These are phyloP conservation scores for Chamaecrista fasciculata DNA, from an alignment of 306 rosid species.

Conservation along the genomic window DNA sequence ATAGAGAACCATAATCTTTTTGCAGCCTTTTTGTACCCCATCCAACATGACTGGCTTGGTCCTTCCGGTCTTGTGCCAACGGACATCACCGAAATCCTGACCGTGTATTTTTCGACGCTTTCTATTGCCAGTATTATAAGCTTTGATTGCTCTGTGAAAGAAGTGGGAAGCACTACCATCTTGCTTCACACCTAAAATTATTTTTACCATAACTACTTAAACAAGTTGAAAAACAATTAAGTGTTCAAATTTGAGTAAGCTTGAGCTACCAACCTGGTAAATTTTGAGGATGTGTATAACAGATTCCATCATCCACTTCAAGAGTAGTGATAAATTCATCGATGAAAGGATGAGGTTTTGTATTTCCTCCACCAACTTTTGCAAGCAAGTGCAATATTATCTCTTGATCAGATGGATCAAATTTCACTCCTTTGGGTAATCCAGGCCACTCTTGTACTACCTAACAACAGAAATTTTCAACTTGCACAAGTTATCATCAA, in stretches of 20 bases:
- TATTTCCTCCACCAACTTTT: conserved; percentile 50
- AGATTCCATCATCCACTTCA: conserved; percentile 66
- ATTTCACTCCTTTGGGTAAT: conserved; percentile 89
- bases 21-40: conserved; percentile 68
- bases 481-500: neutral
- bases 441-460: conserved; percentile 87
- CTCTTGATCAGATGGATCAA: conserved; percentile 88
- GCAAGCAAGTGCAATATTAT: conserved; percentile 73
- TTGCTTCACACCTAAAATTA: conserved; percentile 60
- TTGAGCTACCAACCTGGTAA: conserved; percentile 58
- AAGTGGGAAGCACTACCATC: conserved; percentile 78
- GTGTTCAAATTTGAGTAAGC: neutral
- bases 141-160: conserved; percentile 84
- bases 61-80: conserved; percentile 93
- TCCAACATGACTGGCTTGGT: conserved; percentile 70
- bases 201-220: neutral
- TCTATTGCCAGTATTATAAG: conserved; percentile 74
- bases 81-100: conserved; percentile 68
- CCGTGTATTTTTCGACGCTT: conserved; percentile 71
- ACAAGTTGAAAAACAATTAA: conserved; percentile 9
- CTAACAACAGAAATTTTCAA: conserved; percentile 39
- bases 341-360: conserved; percentile 70
- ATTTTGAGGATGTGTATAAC: conserved; percentile 74
- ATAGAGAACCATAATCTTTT: conserved; percentile 89
- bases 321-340: conserved; percentile 69